These are phyloP conservation scores for Camillea tinctor DNA, from an alignment of 2,329 filamentous ascomycete genomes.

Conservation along the genomic window DNA sequence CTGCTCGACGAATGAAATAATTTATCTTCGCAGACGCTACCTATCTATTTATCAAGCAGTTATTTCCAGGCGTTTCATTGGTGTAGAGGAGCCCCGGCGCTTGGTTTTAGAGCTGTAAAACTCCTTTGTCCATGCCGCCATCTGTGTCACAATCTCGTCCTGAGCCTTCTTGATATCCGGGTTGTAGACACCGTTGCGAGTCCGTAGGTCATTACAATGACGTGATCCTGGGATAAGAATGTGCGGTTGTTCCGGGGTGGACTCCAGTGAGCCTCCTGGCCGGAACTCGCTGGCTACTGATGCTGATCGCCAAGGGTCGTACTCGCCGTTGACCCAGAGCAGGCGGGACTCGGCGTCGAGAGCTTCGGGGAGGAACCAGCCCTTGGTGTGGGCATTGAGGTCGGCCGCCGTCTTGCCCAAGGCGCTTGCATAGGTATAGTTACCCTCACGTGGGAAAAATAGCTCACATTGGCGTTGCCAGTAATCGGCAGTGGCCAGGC, in stretches of 20 bases:
- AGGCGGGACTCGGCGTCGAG: slow-evolving; percentile 42
- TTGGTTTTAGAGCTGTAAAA: slow-evolving; percentile 7
- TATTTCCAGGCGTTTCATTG: background rate
- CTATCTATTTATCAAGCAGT: too few relatives aligned
- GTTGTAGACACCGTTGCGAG: slow-evolving; percentile 40
- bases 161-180: slow-evolving; percentile 11
- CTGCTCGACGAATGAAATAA: too few relatives aligned
- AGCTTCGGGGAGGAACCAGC: slow-evolving; percentile 52
- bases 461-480: slow-evolving; percentile 54
- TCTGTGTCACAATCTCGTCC: slow-evolving; percentile 12
- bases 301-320: slow-evolving; percentile 58
- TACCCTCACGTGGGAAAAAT: slow-evolving; percentile 51
- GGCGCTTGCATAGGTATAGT: slow-evolving; percentile 48
- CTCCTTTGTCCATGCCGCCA: slow-evolving; percentile 15
- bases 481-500: slow-evolving; percentile 50
- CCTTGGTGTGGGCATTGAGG: slow-evolving; percentile 54
- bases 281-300: slow-evolving; percentile 52
- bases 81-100: background rate
- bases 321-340: slow-evolving; percentile 58
- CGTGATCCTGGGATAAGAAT: slow-evolving; percentile 52
- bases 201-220: slow-evolving; percentile 55
- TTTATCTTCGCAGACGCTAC: too few relatives aligned
- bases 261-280: slow-evolving; percentile 52
- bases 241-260: slow-evolving; percentile 47
- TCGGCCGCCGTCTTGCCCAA: slow-evolving; percentile 44